Percentiles rank a stretch among this genome's conserved stretches.
Evolutionary conservation across 495 filamentous ascomycete genomes (phyloP).

Genomic region (Trichoderma virens): DNA sequence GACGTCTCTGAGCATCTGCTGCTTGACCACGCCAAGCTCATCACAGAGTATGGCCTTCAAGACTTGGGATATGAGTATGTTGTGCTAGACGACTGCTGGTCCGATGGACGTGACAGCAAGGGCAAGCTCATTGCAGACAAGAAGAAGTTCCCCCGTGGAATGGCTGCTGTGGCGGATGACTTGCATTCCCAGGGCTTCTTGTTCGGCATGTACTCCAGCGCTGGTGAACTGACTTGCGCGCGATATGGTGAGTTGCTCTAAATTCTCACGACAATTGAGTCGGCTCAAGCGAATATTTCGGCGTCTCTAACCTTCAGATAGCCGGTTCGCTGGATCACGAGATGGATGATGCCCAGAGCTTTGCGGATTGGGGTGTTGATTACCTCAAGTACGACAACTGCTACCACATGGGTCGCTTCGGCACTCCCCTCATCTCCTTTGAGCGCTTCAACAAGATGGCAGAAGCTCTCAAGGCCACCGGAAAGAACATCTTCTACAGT

Average conservation of each 20-base stretch:
- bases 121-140: constrained; percentile 43
- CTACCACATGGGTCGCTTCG: constrained; percentile 9
- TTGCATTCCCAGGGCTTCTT: constrained; percentile 50
- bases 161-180: constrained; percentile 43
- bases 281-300: neutral
- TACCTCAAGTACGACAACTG: constrained; percentile 33
- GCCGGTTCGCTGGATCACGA: constrained; percentile 33
- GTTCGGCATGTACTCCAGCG: constrained; percentile 54
- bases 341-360: constrained; percentile 27
- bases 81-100: constrained; percentile 51
- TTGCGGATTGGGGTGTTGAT: constrained; percentile 29
- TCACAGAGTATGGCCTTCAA: constrained; percentile 20
- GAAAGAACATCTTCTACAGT: constrained; percentile 5
- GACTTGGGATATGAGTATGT: constrained; percentile 52
- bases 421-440: constrained; percentile 1
- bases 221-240: constrained; percentile 51
- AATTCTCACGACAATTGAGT: neutral
- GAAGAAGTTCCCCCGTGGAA: constrained; percentile 50
- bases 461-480: neutral
- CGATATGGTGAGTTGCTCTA: constrained; percentile 31
- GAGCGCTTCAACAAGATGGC: constrained; percentile 1
- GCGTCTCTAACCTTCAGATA: neutral
- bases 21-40: constrained; percentile 36
- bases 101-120: constrained; percentile 21
- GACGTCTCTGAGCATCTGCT: constrained; percentile 38